Percentiles rank a stretch among this genome's conserved stretches.
These are phyloP conservation scores for Brassica cretica DNA, from an alignment of 345 rosid genomes.

Conservation along the genomic window DNA sequence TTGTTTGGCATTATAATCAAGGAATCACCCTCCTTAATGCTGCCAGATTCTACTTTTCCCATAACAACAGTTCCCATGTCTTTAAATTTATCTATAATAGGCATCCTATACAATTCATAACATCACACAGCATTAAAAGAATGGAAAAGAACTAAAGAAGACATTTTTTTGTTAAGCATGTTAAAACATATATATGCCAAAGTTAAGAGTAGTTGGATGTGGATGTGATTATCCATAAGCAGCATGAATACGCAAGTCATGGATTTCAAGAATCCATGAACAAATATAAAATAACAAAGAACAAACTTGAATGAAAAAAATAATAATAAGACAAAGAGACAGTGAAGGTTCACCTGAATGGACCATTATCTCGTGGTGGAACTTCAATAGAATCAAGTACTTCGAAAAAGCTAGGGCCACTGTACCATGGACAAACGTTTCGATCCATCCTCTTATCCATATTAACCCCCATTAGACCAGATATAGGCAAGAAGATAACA, in stretches of 20 bases:
- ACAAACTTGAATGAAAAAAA: slow-evolving; percentile 10
- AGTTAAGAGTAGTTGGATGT: slow-evolving; percentile 1
- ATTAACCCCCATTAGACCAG: slow-evolving; percentile 80
- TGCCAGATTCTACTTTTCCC: slow-evolving; percentile 98
- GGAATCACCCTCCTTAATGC: slow-evolving; percentile 79
- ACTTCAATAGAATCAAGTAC: slow-evolving; percentile 79
- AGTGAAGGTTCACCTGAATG: slow-evolving; percentile 62
- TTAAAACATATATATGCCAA: slow-evolving; percentile 16
- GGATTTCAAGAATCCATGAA: slow-evolving; percentile 2
- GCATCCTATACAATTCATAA: slow-evolving; percentile 64
- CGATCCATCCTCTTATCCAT: slow-evolving; percentile 71
- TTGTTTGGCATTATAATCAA: slow-evolving; percentile 91
- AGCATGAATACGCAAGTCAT: background rate
- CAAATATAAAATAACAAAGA: background rate
- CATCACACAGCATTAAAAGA: slow-evolving; percentile 2
- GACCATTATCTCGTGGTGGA: slow-evolving; percentile 87
- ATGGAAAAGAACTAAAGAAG: background rate
- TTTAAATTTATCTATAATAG: slow-evolving; percentile 93
- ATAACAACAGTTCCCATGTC: slow-evolving; percentile 98
- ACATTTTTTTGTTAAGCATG: background rate
- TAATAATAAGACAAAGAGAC: slow-evolving; percentile 4
- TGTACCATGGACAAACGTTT: slow-evolving; percentile 82
- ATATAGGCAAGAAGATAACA: slow-evolving; percentile 83
- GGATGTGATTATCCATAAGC: background rate
- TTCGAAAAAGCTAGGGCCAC: slow-evolving; percentile 84